Percentiles rank a stretch among this genome's conserved stretches.
Evolutionary conservation across 2,329 filamentous ascomycete genomes (phyloP).

Genomic region (Colletotrichum echinochloae): DNA sequence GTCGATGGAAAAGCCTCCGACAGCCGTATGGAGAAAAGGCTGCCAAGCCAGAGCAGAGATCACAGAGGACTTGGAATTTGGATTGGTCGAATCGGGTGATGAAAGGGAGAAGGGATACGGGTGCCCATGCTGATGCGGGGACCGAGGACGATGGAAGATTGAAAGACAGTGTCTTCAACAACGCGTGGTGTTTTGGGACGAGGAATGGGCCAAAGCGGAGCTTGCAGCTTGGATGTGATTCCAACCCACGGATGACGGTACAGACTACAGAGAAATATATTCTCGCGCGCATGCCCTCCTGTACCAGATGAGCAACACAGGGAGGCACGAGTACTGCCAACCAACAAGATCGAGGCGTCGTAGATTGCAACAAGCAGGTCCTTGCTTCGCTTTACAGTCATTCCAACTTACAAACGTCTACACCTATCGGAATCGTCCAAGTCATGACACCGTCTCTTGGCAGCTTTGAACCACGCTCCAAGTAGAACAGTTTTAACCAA

Average conservation of each 20-base stretch:
- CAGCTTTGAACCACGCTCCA: not conserved
- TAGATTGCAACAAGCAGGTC: not conserved
- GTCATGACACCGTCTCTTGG: not conserved
- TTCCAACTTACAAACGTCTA: not conserved
- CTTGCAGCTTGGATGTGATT: no score
- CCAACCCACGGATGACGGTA: not conserved
- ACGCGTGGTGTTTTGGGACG: conserved; percentile 21
- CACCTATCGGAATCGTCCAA: no score
- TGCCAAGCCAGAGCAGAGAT: not conserved
- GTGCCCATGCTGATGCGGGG: not conserved
- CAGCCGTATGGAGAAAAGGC: not conserved
- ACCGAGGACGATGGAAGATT: not conserved
- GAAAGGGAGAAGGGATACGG: not conserved
- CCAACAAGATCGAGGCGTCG: not conserved
- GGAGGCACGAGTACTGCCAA: not conserved
- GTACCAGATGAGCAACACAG: not conserved
- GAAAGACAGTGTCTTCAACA: not conserved
- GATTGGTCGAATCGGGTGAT: not conserved
- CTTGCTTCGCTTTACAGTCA: no score
- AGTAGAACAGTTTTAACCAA: not conserved
- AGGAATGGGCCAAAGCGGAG: not conserved
- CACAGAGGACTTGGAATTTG: not conserved
- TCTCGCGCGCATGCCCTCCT: not conserved
- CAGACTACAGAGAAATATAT: not conserved
- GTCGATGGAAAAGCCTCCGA: not conserved